Base-by-base conservation (phyloP, 1,139 yeast genomes). In the Petasospora rhodanensis region DNA sequence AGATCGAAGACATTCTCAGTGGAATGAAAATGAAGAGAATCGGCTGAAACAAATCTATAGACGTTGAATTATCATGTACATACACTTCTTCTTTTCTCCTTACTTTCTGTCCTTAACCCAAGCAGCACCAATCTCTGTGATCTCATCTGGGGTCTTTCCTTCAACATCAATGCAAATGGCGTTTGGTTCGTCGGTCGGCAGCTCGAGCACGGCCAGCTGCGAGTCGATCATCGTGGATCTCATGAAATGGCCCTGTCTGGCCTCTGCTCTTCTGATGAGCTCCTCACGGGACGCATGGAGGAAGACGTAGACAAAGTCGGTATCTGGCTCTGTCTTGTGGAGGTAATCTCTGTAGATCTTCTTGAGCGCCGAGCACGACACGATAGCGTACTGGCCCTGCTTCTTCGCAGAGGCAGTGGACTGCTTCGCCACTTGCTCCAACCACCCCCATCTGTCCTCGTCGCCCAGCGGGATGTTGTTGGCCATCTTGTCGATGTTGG, bases 401-500 rank as follows among this genome's bases (percentile, higher is more conserved):
- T 56, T 53, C 8, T 48, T 32, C 10, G 77, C 66, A 30, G 59
- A 50, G 0, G 49, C 48, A 3, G 69, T 59, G 0, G 78, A 62
- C 7, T 46, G 49, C 13, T 51, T 45, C 2, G 85, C 68, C 6
- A 86, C 56, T 27, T 58, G 54, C 28, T 65, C 58, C 18, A 91
- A 66, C 98, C 98, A 91, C 1, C 72, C 91, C 89, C 91, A 83
- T 40, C 98, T 64, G 56, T 91, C 98, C 2, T 78, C 93, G 53
- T 91, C 97, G 0, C 77, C 74, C 38, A 91, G 64, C 1, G 98
- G 94, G 18, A 73, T 68, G 0, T 95, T 95, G 15, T 63, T 47
- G 3, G 82, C 60, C 98, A 91, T 91, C 56, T 91, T 91, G 13
- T 68, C 78, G 13, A 89, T 66, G 53, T 91, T 91, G 15, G 59